Base-by-base conservation (phyloP, 2,329 filamentous ascomycete genomes). In the Fonsecaea monophora region DNA sequence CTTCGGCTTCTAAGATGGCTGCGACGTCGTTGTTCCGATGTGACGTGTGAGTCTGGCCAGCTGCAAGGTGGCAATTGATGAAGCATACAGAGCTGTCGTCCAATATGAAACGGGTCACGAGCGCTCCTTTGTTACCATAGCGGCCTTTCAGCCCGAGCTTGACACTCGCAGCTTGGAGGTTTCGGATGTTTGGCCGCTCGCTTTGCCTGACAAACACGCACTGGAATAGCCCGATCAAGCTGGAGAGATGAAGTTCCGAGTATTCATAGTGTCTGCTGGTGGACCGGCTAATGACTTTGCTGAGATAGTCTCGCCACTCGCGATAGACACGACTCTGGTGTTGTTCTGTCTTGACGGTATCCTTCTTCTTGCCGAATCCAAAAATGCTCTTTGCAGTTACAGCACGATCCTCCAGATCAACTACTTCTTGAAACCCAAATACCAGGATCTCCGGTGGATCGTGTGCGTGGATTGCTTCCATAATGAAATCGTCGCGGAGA, bases 391-490 rank as follows among this genome's bases (percentile, higher is more conserved):
- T 97, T n/a, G 95, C 95, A 25, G 94, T 98, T 59, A 96, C 91
- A 72, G 94, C 96, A 81, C 98, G 98, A 80, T 99, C 92, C 77
- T 99, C 95, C 7, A 99, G 83, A 75, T 99, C 95, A 3, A 99
- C 95, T n/a, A 99, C 85, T 78, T 99, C 95, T 78, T 99, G 95
- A 78, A 99, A 99, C 1, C 94, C 94, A 82, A 99, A 99, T 0
- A 98, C 87, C 2, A 98, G 81, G 58, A 99, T 93, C 73, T 98
- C 95, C 0, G 95, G 92, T 7, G 90, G 88, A 45, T 90, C 86
- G 68, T 90, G 89, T n/a, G 86, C 87, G 70, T 89, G 86, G 32
- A 99, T 83, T 15, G 96, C 85, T 65, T 94, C 88, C 70, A 89
- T 88, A 74, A 98, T 91, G 77, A 98, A 98, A 53, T 85, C 84